Percentiles rank a stretch among this genome's conserved stretches.
Evolutionary conservation across 106 monocot genomes (phyloP).

Genomic region (Iris macrosiphon): DNA sequence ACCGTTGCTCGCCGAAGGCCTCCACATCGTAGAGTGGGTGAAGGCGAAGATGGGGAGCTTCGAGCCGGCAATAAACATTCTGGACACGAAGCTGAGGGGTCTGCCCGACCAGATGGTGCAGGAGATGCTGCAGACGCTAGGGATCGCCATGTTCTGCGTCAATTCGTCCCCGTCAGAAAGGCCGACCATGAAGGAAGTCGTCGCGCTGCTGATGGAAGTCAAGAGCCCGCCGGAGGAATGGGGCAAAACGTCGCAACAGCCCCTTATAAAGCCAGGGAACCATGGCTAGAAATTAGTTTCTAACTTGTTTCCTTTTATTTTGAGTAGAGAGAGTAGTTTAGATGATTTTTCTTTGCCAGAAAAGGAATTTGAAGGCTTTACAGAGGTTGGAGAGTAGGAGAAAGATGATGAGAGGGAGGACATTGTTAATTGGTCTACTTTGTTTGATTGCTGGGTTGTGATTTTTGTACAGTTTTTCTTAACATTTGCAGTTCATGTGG

Average conservation of each 20-base stretch:
- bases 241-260: constrained; percentile 67
- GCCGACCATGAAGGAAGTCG: constrained; percentile 96
- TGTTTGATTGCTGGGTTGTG: not conserved
- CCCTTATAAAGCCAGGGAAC: constrained; percentile 57
- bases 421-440: no score
- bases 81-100: constrained; percentile 62
- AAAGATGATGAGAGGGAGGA: no score
- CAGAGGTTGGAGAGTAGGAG: no score
- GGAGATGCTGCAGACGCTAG: constrained; percentile 87
- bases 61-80: constrained; percentile 49
- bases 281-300: constrained; percentile 15
- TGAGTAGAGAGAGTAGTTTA: not conserved
- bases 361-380: no score
- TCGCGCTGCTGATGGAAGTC: constrained; percentile 86
- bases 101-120: constrained; percentile 81
- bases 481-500: no score
- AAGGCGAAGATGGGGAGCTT: constrained; percentile 87
- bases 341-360: constrained; percentile 7
- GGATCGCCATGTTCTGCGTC: constrained; percentile 96
- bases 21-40: constrained; percentile 94
- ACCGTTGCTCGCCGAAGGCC: constrained; percentile 37
- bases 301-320: not conserved
- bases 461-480: constrained; percentile 10
- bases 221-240: constrained; percentile 72
- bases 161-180: constrained; percentile 69